Conservation (phyloP, 78 protist genomes). For the Abeoforma whisleri region DNA sequence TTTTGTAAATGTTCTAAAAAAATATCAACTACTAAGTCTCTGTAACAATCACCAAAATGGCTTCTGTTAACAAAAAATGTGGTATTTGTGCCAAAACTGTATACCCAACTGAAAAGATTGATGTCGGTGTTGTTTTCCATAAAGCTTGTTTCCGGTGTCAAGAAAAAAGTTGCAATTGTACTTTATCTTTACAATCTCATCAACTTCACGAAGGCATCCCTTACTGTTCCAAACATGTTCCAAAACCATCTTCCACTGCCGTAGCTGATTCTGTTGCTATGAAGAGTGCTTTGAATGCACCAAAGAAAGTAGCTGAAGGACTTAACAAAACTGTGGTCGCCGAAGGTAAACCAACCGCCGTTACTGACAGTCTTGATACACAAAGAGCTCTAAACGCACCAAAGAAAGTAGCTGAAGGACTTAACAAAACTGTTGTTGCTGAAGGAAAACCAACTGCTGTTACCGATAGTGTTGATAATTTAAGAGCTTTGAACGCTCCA, state of each 20-base stretch:
- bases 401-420: constrained; percentile 41
- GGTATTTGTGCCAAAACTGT: constrained; percentile 24
- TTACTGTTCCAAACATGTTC: constrained; percentile 40
- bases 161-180: constrained; percentile 7
- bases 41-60: constrained; percentile 1
- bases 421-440: constrained; percentile 28
- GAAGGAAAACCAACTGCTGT: constrained; percentile 8
- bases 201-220: constrained; percentile 37
- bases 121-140: neutral
- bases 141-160: constrained; percentile 27
- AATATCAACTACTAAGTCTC: no score
- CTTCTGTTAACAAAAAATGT: neutral
- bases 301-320: constrained; percentile 3
- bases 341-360: no score
- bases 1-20: no score
- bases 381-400: constrained; percentile 22
- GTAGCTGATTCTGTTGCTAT: neutral
- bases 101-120: constrained; percentile 32
- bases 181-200: neutral
- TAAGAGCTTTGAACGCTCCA: constrained; percentile 28
- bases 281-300: neutral
- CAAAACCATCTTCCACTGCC: constrained; percentile 36
- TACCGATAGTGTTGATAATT: neutral
- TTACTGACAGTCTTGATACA: neutral
- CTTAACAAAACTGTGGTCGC: no score